These are phyloP conservation scores for Aspergillus bridgeri DNA, from an alignment of 495 filamentous ascomycete genomes.

Conservation along the genomic window DNA sequence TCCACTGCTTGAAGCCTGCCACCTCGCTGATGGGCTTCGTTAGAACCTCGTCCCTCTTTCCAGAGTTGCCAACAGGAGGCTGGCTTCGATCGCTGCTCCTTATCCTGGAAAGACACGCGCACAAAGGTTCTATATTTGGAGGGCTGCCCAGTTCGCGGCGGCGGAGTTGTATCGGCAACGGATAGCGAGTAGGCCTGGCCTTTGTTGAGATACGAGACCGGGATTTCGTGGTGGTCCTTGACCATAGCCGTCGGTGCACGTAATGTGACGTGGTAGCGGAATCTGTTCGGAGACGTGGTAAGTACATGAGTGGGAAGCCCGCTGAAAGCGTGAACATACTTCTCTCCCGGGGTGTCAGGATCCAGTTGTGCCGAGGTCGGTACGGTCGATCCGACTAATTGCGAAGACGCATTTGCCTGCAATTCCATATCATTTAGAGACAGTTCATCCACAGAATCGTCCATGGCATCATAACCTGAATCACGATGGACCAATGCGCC, in stretches of 20 bases:
- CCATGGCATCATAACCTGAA: slow-evolving; percentile 73
- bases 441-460: slow-evolving; percentile 58
- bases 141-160: slow-evolving; percentile 40
- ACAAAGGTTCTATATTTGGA: slow-evolving; percentile 78
- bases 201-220: slow-evolving; percentile 95
- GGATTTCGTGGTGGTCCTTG: slow-evolving; percentile 79
- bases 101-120: slow-evolving; percentile 91
- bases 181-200: slow-evolving; percentile 85
- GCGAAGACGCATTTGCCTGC: slow-evolving; percentile 32
- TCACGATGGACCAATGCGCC: slow-evolving; percentile 76
- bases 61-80: slow-evolving; percentile 89
- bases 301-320: slow-evolving; percentile 16
- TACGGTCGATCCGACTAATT: slow-evolving; percentile 22
- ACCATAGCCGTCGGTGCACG: slow-evolving; percentile 98
- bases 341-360: slow-evolving; percentile 41
- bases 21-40: slow-evolving; percentile 83
- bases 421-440: slow-evolving; percentile 48
- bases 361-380: slow-evolving; percentile 24
- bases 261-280: slow-evolving; percentile 85
- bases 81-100: slow-evolving; percentile 79
- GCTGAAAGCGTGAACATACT: too few species aligned
- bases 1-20: slow-evolving; percentile 90
- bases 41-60: slow-evolving; percentile 89
- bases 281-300: slow-evolving; percentile 52
- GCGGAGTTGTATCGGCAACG: slow-evolving; percentile 61